Evolutionary conservation across 1,139 yeast genomes (phyloP), one percentile per base, ranked within the genome.

Genomic region (Yamadazyma jaroonii): DNA sequence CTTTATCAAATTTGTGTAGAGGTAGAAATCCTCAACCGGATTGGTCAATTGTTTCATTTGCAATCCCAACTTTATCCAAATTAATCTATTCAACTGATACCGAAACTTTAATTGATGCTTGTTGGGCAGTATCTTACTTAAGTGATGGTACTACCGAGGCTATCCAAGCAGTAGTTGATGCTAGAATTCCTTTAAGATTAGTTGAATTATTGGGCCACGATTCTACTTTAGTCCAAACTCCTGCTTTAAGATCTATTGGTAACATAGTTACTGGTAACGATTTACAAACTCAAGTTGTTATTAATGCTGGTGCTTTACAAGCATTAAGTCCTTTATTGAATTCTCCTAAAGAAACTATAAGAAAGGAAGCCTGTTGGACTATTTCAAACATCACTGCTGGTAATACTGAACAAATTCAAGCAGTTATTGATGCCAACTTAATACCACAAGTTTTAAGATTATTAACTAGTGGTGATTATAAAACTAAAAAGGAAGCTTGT

Each of bases 301-400:
- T 92, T 55, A 92, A 92, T 62, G 81, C 94, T 29, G 97, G 97
- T 46, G 96, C 92, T 11, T 73, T 94, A 53, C 80, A 86, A 29
- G 95, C 96, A 17, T 73, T 94, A 48, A 81, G 84, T 38, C 87
- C 87, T 38, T 74, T 94, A 49, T 74, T 92, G 51, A 72, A 80
- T 49, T 86, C 96, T 34, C 79, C 89, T 45, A 89, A 89, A 70
- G 98, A 92, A 61, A 81, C 94, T 17, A 85, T 92, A 53, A 82
- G 95, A 59, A 92, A 92, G 62, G 98, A 94, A 67, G 95, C 97
- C 7, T 90, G 98, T 72, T 92, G 98, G 98, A 92, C 98, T 29
- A 81, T 92, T 49, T 89, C 97, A 41, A 92, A 92, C 67, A 89
- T 92, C 57, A 92, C 98, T 31, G 98, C 98, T 25, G 98, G 98